A percentile compares a stretch with the other conserved stretches of the same genome.
Conservation (phyloP, 1,139 yeast species). For the Blastobotrys petasosporus region DNA sequence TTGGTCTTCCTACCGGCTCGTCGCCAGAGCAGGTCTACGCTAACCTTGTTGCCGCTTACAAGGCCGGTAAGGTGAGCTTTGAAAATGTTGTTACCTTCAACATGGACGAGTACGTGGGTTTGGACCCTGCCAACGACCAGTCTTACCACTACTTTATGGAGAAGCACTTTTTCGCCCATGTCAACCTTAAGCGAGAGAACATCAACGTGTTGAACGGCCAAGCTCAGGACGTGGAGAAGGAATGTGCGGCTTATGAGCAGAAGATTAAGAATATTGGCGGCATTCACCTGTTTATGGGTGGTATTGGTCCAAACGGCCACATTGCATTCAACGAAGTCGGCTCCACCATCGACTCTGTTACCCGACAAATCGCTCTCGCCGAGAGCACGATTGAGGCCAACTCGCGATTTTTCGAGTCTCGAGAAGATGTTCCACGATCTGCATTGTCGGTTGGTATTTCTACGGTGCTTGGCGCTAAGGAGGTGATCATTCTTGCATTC, state of each 20-base stretch:
- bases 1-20: constrained; percentile 63
- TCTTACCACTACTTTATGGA: constrained; percentile 59
- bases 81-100: constrained; percentile 55
- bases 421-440: constrained; percentile 45
- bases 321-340: constrained; percentile 62
- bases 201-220: constrained; percentile 54
- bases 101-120: constrained; percentile 57
- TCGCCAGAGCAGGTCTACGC: constrained; percentile 57
- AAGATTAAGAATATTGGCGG: constrained; percentile 47
- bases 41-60: constrained; percentile 43
- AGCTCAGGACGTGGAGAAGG: constrained; percentile 42
- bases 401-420: constrained; percentile 47
- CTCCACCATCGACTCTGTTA: constrained; percentile 42
- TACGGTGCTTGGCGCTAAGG: constrained; percentile 55
- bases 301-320: constrained; percentile 62
- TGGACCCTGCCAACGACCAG: constrained; percentile 46
- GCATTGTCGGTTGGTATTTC: constrained; percentile 59
- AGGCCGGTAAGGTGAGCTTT: constrained; percentile 43
- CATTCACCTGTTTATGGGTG: constrained; percentile 55
- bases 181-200: constrained; percentile 50
- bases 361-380: constrained; percentile 48
- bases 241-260: constrained; percentile 48
- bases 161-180: constrained; percentile 52
- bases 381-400: constrained; percentile 52
- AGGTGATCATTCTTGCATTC: constrained; percentile 38